phyloP scores from a whole-genome alignment of 768 basidiomycete genomes.

The Panaeolus papilionaceus region DNA sequence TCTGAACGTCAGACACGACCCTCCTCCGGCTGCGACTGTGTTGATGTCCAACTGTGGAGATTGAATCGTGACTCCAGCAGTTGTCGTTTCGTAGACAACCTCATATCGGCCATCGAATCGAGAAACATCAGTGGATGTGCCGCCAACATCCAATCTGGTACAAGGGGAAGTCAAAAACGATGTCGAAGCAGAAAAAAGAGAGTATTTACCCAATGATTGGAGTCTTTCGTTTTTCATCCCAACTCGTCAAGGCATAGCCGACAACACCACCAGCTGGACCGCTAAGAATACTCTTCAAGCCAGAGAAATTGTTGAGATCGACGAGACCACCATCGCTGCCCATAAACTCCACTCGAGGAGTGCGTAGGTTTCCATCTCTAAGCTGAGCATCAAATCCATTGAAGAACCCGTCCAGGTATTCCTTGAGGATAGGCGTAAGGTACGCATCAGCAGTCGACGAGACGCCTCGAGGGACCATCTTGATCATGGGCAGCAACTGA shows the following conservation, averaged over 20 bases:
- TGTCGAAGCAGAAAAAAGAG: too few relatives aligned
- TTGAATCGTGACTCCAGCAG: conserved; percentile 92
- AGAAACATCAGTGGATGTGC: conserved; percentile 95
- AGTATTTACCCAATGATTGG: conserved; percentile 82
- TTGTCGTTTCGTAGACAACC: conserved; percentile 94
- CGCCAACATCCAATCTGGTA: conserved; percentile 90
- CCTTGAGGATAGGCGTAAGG: conserved; percentile 84
- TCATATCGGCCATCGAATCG: conserved; percentile 92
- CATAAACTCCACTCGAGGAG: conserved; percentile 93
- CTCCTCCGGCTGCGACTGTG: conserved; percentile 95
- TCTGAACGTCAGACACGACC: conserved; percentile 85
- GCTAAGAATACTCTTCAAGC: conserved; percentile 91
- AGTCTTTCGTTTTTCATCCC: conserved; percentile 72
- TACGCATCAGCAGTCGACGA: conserved; percentile 96
- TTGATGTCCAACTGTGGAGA: conserved; percentile 95
- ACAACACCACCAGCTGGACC: conserved; percentile 97
- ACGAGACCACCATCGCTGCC: conserved; percentile 89
- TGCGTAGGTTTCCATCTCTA: conserved; percentile 59
- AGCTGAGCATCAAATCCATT: conserved; percentile 82
- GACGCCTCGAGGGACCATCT: conserved; percentile 91
- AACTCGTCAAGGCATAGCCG: conserved; percentile 91
- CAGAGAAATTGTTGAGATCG: conserved; percentile 85
- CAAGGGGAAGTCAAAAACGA: too few relatives aligned
- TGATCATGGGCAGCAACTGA: conserved; percentile 91
- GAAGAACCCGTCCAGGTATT: conserved; percentile 93